A percentile compares a stretch with the other conserved stretches of the same genome.
phyloP scores from a whole-genome alignment of 768 basidiomycete genomes.

The Boletus sensibilis region DNA sequence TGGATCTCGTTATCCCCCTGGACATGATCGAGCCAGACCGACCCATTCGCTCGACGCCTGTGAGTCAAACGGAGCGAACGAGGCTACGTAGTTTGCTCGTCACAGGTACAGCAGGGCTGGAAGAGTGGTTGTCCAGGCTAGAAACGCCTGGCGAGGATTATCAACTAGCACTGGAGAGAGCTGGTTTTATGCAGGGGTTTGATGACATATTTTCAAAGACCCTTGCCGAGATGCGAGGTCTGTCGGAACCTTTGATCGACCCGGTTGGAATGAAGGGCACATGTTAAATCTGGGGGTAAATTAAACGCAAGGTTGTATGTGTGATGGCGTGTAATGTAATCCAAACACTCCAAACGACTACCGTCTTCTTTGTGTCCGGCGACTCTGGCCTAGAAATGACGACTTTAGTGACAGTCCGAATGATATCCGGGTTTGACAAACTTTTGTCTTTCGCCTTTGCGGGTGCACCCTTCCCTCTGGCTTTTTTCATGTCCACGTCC shows the following conservation, averaged over 20 bases:
- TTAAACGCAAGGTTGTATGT: neutral
- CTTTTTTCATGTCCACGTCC: constrained; percentile 66
- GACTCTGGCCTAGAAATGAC: constrained; percentile 46
- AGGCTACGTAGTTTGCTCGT: constrained; percentile 68
- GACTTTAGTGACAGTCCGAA: neutral
- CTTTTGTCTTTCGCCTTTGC: constrained; percentile 74
- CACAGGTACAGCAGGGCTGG: constrained; percentile 55
- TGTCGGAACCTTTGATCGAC: constrained; percentile 32
- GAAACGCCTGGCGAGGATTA: constrained; percentile 30
- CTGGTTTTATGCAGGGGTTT: constrained; percentile 61
- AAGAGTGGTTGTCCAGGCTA: constrained; percentile 60
- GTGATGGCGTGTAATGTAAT: neutral
- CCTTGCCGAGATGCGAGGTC: constrained; percentile 56
- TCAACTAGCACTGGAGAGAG: constrained; percentile 41
- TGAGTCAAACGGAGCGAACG: constrained; percentile 70
- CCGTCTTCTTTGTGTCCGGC: constrained; percentile 46
- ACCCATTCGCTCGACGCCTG: constrained; percentile 42
- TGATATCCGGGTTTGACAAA: constrained; percentile 33
- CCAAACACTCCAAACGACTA: constrained; percentile 14
- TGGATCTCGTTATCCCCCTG: constrained; percentile 43
- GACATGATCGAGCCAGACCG: constrained; percentile 29
- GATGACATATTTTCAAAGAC: constrained; percentile 63
- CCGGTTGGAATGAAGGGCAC: constrained; percentile 19
- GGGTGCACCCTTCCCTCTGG: constrained; percentile 80
- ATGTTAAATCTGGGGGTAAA: constrained; percentile 13